A percentile compares a stretch with the other conserved stretches of the same genome.
These are phyloP conservation scores for Candida sithepensis DNA, from an alignment of 805 yeast species.

Conservation along the genomic window DNA sequence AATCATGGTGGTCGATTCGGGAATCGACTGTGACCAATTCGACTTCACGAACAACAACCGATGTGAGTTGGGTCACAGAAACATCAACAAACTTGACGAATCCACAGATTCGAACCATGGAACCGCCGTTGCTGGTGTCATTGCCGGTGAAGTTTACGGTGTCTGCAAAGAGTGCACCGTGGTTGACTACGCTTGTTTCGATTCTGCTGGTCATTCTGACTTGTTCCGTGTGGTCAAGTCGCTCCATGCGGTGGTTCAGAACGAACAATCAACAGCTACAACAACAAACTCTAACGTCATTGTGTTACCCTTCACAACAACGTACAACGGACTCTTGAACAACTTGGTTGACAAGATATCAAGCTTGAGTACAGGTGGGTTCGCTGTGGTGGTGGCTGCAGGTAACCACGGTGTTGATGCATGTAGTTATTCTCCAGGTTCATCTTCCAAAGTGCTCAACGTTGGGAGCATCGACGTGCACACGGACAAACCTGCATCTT, in stretches of 20 bases:
- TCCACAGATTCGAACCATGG: conserved; percentile 36
- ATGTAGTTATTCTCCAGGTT: conserved; percentile 45
- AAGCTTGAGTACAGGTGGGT: conserved; percentile 38
- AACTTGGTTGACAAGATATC: conserved; percentile 24
- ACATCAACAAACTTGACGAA: conserved; percentile 40
- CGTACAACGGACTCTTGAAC: conserved; percentile 42
- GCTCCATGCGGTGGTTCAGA: conserved; percentile 21
- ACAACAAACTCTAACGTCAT: too few relatives aligned
- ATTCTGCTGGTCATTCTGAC: conserved; percentile 35
- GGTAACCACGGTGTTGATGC: conserved; percentile 45
- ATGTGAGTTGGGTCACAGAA: conserved; percentile 32
- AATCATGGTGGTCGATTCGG: conserved; percentile 31
- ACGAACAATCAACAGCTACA: conserved; percentile 29
- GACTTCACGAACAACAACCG: conserved; percentile 40
- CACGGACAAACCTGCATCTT: conserved; percentile 33
- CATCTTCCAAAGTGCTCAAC: conserved; percentile 37
- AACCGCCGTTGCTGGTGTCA: conserved; percentile 52
- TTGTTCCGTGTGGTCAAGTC: conserved; percentile 34
- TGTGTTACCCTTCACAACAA: conserved; percentile 36
- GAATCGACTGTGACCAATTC: conserved; percentile 35
- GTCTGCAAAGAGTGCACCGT: conserved; percentile 44
- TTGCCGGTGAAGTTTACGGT: conserved; percentile 50
- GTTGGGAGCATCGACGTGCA: conserved; percentile 38
- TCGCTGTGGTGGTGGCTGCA: conserved; percentile 46
- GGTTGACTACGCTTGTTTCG: conserved; percentile 42